Conservation (phyloP, 805 yeast species). For the Saccharomycopsis sp. region DNA sequence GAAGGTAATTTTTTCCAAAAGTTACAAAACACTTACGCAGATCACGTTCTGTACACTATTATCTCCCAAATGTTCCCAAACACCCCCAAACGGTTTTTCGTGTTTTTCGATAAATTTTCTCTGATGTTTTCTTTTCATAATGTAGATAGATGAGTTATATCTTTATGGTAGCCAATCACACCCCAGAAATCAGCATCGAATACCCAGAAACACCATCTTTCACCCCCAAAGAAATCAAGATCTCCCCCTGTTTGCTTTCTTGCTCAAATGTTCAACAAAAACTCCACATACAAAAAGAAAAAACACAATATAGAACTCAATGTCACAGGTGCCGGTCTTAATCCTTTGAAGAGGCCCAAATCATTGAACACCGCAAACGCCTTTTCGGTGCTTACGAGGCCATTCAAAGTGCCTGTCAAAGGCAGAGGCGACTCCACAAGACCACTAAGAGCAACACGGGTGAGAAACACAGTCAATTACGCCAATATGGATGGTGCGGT, state of each 20-base stretch:
- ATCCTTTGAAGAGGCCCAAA: slow-evolving; percentile 17
- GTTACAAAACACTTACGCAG: too few relatives aligned
- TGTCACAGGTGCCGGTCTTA: slow-evolving; percentile 17
- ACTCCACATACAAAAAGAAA: background rate
- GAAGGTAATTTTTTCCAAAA: too few relatives aligned
- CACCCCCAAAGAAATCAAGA: background rate
- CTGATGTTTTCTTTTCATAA: too few relatives aligned
- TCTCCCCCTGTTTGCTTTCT: background rate
- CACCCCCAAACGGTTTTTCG: too few relatives aligned
- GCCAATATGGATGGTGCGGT: slow-evolving; percentile 32
- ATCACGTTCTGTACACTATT: too few relatives aligned
- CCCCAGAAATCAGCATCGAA: too few relatives aligned
- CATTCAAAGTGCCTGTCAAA: slow-evolving; percentile 61
- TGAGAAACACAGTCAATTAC: slow-evolving; percentile 31
- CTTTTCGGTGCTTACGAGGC: slow-evolving; percentile 46
- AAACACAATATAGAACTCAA: slow-evolving; percentile 1
- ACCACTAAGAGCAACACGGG: slow-evolving; percentile 23
- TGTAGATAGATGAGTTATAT: too few relatives aligned
- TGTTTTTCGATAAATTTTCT: too few relatives aligned
- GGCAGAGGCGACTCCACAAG: slow-evolving; percentile 23
- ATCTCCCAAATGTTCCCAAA: too few relatives aligned
- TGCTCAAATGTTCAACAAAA: background rate
- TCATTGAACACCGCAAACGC: slow-evolving; percentile 25
- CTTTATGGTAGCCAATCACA: too few relatives aligned
- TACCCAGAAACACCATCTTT: too few relatives aligned